Evolutionary conservation across 257 asterid species (phyloP), one percentile per base, ranked within the genome.

Genomic region (Solanum etuberosum): DNA sequence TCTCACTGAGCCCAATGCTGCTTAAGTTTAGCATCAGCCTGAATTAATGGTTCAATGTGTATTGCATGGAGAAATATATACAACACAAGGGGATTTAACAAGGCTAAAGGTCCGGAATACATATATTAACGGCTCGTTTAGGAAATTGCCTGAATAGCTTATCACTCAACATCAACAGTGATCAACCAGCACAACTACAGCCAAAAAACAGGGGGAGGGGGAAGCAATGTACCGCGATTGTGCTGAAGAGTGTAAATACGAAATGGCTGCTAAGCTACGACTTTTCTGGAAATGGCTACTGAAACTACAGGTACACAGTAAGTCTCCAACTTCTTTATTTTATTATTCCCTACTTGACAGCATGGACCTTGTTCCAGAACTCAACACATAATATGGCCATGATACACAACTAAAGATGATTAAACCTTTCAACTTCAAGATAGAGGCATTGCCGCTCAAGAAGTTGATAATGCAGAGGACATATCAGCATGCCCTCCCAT

Each of bases 401-500:
- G 35, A 84, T 31, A 67, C 84, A 46, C 68, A 81, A 76, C 89
- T 23, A 81, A 10, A 46, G 32, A 43, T 73, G 43, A 63, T 72
- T 12, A 16, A 72, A 21, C 83, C 31, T 42, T 42, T 57, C 27
- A 85, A 42, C 14, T 14, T 46, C 42, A 42, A 78, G 38, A 23
- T 46, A 78, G 40, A 72, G 65, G 40, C 14, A 31, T 31, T 68
- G 76, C 40, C 51, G 84, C 73, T 40, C 78, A 73, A 54, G 63
- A 76, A 38, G 83, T 86, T 29, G 88, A 31, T 54, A 48, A 35
- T 14, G 51, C n/a, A 63, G 96, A 68, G 86, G 71, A 86, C 95
- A 96, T 93, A 80, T 96, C 99, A 34, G 95, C 86, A 35, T 94
- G 90, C 70, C 98, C 99, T 16, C 98, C 99, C 86, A 85, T 86